Base-by-base conservation (phyloP, 345 rosid species). In the Dipteronia sinensis region DNA sequence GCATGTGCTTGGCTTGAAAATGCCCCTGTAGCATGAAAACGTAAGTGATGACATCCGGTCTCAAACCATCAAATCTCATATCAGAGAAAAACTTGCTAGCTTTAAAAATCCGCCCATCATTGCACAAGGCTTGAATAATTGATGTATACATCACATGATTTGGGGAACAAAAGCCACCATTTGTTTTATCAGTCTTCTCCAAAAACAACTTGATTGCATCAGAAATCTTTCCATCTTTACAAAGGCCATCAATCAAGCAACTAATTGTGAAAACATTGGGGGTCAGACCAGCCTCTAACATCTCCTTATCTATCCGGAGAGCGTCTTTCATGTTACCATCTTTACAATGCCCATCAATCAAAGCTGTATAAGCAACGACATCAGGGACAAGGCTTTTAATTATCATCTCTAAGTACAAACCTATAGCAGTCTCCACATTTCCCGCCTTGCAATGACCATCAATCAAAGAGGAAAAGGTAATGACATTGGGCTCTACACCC, bases 271-370 rank as follows among this genome's bases (percentile, higher is more conserved):
- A 83, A 72, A 71, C 88, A 82, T 85, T 92, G 67, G 90, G 93
- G 44, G 61, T 77, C 63, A 88, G 69, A 49, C 90, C 83, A 0
- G 87, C 84, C 61, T 87, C 89, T 65, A 82, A 79, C 93, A 93
- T 88, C 71, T 83, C 85, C 80, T 83, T 82, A 23, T 84, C 77
- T 66, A 93, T 72, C 79, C 69, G 69, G 40, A 89, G 75, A 59
- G 95, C 92, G 77, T 85, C 90, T 79, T 84, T 86, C 74, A 83
- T 69, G 78, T 88, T 86, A 78, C 89, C 89, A 53, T 79, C 77
- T 79, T 89, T 91, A 78, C 90, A 88, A 49, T 84, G 86, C 19
- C 92, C 93, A 83, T 90, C 87, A 56, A 92, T 90, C 83, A 92
- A 82, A 76, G 90, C 74, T 20, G 93, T 83, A 82, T 85, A 88